phyloP scores from a whole-genome alignment of 2,329 filamentous ascomycete species.

The Colletotrichum tamarilloi region DNA sequence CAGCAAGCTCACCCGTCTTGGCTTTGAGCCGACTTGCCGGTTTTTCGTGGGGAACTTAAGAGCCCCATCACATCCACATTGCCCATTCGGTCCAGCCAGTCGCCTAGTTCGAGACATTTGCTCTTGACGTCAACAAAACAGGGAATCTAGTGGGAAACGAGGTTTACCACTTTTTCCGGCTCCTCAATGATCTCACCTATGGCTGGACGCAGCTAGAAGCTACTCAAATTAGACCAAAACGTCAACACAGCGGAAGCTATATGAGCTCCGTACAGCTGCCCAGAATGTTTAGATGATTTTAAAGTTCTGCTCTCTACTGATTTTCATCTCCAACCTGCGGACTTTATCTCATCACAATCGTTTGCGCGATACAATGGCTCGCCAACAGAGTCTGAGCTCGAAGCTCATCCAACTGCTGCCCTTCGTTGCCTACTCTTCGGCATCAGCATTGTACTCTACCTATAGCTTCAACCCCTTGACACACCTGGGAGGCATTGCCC shows the following conservation, averaged over 20 bases:
- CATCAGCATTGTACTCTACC: slow-evolving; percentile 52
- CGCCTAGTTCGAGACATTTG: background rate
- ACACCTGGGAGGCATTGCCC: slow-evolving; percentile 66
- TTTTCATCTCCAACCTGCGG: background rate
- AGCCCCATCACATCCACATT: background rate
- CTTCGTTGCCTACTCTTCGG: slow-evolving; percentile 26
- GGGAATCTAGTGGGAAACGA: background rate
- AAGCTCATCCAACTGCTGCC: slow-evolving; percentile 18
- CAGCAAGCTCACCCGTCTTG: background rate
- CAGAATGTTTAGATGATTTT: background rate
- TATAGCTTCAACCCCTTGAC: slow-evolving; percentile 65
- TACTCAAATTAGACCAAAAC: background rate
- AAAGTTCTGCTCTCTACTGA: background rate
- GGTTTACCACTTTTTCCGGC: background rate
- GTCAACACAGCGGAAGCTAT: background rate
- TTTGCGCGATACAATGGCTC: slow-evolving; percentile 10
- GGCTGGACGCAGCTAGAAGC: background rate
- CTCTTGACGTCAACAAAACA: slow-evolving; percentile 23
- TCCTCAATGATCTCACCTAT: slow-evolving; percentile 22
- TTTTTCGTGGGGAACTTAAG: background rate
- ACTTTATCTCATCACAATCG: background rate
- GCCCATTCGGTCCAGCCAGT: background rate
- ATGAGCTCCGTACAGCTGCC: background rate
- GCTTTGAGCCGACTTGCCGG: background rate
- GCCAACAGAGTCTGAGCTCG: slow-evolving; percentile 4